These are phyloP conservation scores for Fusarium illudens DNA, from an alignment of 2,329 filamentous ascomycete species.

Conservation along the genomic window DNA sequence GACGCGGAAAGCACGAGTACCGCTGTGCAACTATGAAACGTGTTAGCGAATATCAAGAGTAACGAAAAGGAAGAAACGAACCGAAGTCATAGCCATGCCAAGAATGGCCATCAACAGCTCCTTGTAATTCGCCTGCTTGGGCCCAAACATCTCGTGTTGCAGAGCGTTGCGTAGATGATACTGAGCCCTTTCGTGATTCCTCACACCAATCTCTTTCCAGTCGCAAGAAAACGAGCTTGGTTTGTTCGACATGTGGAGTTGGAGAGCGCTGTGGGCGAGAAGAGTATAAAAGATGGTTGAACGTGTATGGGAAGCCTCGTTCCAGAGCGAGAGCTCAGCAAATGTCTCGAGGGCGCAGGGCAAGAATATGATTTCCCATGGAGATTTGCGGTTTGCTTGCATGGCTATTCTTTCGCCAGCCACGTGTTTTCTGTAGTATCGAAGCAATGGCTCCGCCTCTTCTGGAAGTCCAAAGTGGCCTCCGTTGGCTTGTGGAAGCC, in stretches of 20 bases:
- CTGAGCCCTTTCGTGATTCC: slow-evolving; percentile 45
- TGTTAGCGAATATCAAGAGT: neutral
- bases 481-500: neutral
- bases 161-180: slow-evolving; percentile 46
- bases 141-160: slow-evolving; percentile 44
- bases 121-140: slow-evolving; percentile 53
- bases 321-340: slow-evolving; percentile 53
- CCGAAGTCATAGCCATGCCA: slow-evolving; percentile 38
- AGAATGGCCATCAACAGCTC: slow-evolving; percentile 55
- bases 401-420: slow-evolving; percentile 39
- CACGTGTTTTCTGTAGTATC: slow-evolving; percentile 42
- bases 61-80: fast-evolving
- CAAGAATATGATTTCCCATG: slow-evolving; percentile 54
- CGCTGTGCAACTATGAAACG: slow-evolving; percentile 21
- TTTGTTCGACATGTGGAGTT: slow-evolving; percentile 42
- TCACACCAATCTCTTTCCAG: slow-evolving; percentile 42
- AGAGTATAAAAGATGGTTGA: slow-evolving; percentile 51
- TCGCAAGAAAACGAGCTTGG: slow-evolving; percentile 16
- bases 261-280: slow-evolving; percentile 54
- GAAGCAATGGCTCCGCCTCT: slow-evolving; percentile 41
- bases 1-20: slow-evolving; percentile 24
- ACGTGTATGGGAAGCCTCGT: slow-evolving; percentile 49
- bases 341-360: slow-evolving; percentile 53
- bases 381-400: slow-evolving; percentile 49
- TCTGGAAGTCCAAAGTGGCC: slow-evolving; percentile 12